Conservation (phyloP, 2,329 filamentous ascomycete genomes). For the Cryphonectria radicalis region DNA sequence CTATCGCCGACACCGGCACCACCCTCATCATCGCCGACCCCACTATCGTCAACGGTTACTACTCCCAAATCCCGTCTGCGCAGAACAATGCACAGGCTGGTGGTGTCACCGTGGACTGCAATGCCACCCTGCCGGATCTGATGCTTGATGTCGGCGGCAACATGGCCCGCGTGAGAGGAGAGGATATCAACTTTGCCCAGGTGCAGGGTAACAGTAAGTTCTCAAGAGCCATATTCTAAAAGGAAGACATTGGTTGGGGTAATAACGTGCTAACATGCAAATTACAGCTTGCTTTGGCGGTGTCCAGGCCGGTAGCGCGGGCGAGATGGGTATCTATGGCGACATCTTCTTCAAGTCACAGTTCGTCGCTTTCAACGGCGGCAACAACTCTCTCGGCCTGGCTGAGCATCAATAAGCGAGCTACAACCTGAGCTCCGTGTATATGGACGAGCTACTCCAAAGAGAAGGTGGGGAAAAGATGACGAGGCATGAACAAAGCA, state of each 20-base stretch:
- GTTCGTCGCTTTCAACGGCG: constrained; percentile 61
- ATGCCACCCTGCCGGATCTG: constrained; percentile 51
- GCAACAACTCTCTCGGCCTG: constrained; percentile 58
- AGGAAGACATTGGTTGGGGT: background rate
- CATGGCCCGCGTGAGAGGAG: constrained; percentile 60
- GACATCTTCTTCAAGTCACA: constrained; percentile 66
- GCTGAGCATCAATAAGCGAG: constrained; percentile 47
- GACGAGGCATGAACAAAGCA: constrained; percentile 4
- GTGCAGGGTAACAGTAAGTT: constrained; percentile 56
- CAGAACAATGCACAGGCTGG: constrained; percentile 44
- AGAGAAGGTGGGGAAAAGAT: background rate
- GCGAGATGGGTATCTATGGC: constrained; percentile 63
- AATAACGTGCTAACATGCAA: constrained; percentile 23
- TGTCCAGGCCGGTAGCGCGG: constrained; percentile 60
- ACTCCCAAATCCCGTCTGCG: constrained; percentile 50
- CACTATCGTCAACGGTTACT: constrained; percentile 54
- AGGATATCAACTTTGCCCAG: constrained; percentile 57
- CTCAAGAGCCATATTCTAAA: background rate
- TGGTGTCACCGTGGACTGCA: constrained; percentile 53
- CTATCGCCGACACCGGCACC: constrained; percentile 64
- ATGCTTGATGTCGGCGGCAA: constrained; percentile 59
- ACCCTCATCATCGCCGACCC: constrained; percentile 65
- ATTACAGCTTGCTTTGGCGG: constrained; percentile 66
- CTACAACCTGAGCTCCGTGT: too few relatives aligned
- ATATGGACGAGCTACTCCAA: background rate